Conservation (phyloP, 2,329 filamentous ascomycete species). For the Pyrenophora graminea region DNA sequence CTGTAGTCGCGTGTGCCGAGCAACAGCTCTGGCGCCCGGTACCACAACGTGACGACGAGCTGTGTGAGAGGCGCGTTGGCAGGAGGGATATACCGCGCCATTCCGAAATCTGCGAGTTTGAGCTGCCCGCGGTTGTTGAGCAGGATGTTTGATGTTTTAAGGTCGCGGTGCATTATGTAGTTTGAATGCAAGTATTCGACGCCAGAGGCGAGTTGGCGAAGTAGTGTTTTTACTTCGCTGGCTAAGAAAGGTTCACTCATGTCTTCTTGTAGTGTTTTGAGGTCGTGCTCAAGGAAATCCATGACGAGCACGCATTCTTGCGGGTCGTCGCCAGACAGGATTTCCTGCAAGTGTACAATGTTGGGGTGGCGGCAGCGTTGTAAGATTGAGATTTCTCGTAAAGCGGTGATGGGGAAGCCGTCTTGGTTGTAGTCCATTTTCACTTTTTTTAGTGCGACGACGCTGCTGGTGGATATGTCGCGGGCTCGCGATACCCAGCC, state of each 20-base stretch:
- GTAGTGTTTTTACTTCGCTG: conserved; percentile 88
- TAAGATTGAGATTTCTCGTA: conserved; percentile 92
- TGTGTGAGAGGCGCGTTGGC: conserved; percentile 78
- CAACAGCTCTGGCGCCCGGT: conserved; percentile 87
- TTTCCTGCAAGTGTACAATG: conserved; percentile 79
- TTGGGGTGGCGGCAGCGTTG: conserved; percentile 80
- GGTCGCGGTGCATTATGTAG: conserved; percentile 71
- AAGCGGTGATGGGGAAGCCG: conserved; percentile 87
- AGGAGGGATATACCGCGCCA: conserved; percentile 82
- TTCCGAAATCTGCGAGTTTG: conserved; percentile 97
- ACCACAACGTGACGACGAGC: conserved; percentile 96
- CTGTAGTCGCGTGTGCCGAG: conserved; percentile 79
- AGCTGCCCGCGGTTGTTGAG: conserved; percentile 94
- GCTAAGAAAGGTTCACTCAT: conserved; percentile 93
- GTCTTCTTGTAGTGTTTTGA: conserved; percentile 88
- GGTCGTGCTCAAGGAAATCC: conserved; percentile 96
- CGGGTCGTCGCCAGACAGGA: conserved; percentile 73
- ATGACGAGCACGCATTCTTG: conserved; percentile 87
- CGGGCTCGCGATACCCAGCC: conserved; percentile 88
- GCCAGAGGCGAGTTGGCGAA: conserved; percentile 79
- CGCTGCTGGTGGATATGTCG: conserved; percentile 71
- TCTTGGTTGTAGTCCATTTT: conserved; percentile 79
- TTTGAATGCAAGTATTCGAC: conserved; percentile 83
- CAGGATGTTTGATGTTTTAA: conserved; percentile 62
- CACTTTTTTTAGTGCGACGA: conserved; percentile 91